Evolutionary conservation across 176 grass and related monocot species (phyloP).

Genomic region (Eragrostis curvula): DNA sequence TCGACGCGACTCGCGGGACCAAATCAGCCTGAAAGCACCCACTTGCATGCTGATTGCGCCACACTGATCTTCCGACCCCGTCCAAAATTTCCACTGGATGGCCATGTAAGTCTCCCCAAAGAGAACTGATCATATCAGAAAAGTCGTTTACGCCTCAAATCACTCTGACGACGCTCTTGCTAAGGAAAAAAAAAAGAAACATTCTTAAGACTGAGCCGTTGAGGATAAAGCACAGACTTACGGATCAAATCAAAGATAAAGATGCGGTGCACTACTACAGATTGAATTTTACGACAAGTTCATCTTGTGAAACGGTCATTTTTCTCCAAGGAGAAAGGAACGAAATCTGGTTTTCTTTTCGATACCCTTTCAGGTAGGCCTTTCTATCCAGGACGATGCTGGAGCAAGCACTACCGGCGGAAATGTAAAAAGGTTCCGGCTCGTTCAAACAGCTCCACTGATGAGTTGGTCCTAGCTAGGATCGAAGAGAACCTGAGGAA

Average conservation of each 20-base stretch:
- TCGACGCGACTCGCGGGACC: conserved; percentile 6
- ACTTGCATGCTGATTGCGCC: neutral
- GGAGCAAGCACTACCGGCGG: neutral
- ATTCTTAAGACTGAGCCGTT: conserved; percentile 14
- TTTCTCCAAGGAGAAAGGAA: neutral
- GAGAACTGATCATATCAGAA: neutral
- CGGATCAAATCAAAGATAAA: neutral
- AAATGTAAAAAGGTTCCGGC: conserved; percentile 9
- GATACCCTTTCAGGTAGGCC: neutral
- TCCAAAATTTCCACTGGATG: conserved; percentile 32
- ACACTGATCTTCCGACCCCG: neutral
- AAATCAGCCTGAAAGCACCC: conserved; percentile 18
- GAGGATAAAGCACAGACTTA: neutral
- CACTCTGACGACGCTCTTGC: neutral
- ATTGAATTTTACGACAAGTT: neutral
- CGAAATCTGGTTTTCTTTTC: neutral
- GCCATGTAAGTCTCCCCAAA: neutral
- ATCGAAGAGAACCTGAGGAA: conserved; percentile 11
- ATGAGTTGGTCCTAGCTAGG: neutral
- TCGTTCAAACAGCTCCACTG: conserved; percentile 35
- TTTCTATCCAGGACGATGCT: neutral
- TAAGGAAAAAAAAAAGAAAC: no score
- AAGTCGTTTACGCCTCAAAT: conserved; percentile 4
- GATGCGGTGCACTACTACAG: neutral
- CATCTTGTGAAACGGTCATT: neutral